Conservation (phyloP, 2,329 filamentous ascomycete genomes). For the Mollisiaceae sp. region DNA sequence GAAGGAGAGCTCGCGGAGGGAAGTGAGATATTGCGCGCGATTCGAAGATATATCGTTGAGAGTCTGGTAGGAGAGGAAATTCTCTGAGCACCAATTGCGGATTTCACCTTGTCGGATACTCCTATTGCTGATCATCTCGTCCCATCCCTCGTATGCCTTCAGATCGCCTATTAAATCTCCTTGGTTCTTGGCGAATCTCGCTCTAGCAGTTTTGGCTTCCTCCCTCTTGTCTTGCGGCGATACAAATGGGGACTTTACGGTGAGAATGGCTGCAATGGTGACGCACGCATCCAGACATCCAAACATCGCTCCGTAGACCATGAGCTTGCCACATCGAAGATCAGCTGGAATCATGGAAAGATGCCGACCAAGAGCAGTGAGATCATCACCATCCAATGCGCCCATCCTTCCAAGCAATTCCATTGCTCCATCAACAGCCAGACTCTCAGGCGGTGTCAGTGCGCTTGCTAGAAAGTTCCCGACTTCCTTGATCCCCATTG, state of each 20-base stretch:
- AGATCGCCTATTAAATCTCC: constrained; percentile 91
- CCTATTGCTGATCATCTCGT: constrained; percentile 64
- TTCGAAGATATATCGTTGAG: constrained; percentile 89
- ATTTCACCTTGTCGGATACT: constrained; percentile 64
- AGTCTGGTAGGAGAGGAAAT: constrained; percentile 83
- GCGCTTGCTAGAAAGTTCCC: constrained; percentile 81
- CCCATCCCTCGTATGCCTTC: constrained; percentile 83
- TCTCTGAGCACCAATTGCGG: constrained; percentile 80
- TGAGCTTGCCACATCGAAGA: constrained; percentile 88
- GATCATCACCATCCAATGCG: constrained; percentile 80
- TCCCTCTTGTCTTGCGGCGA: constrained; percentile 84
- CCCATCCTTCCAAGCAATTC: constrained; percentile 82
- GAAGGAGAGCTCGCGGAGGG: constrained; percentile 86
- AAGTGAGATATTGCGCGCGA: constrained; percentile 81
- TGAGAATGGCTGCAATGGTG: constrained; percentile 91
- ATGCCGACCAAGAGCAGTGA: constrained; percentile 91
- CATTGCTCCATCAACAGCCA: constrained; percentile 86
- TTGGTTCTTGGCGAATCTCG: constrained; percentile 75
- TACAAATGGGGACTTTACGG: constrained; percentile 84
- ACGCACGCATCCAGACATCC: constrained; percentile 88
- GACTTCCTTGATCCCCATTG: constrained; percentile 90
- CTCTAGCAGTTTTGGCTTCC: constrained; percentile 76
- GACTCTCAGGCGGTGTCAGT: constrained; percentile 83
- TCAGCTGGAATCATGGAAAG: constrained; percentile 96
- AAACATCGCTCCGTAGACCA: constrained; percentile 94